phyloP scores from a whole-genome alignment of 1,284 basidiomycete species.

The Ceratobasidium theobromae region DNA sequence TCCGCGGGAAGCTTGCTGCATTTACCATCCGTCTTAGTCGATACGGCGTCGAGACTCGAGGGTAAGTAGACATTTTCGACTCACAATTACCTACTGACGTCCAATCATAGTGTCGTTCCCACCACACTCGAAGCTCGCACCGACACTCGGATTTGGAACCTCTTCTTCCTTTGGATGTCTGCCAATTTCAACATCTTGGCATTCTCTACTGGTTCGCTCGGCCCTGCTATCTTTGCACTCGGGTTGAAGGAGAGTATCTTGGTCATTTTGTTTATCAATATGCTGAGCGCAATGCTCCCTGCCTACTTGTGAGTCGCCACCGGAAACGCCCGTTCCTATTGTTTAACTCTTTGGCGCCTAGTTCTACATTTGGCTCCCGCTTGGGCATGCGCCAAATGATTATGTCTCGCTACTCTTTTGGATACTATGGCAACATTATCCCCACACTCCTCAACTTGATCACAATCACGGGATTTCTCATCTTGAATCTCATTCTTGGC shows the following conservation, averaged over 20 bases:
- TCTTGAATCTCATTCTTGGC: conserved; percentile 48
- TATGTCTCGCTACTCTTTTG: conserved; percentile 45
- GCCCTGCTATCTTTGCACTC: conserved; percentile 41
- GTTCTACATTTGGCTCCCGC: conserved; percentile 44
- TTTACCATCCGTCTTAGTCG: conserved; percentile 25
- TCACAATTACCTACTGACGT: not conserved
- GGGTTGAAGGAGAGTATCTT: conserved; percentile 43
- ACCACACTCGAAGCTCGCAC: conserved; percentile 54
- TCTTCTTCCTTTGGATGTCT: conserved; percentile 62
- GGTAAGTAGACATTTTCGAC: not conserved
- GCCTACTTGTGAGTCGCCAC: conserved; percentile 38
- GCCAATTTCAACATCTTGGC: conserved; percentile 42
- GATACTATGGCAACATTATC: conserved; percentile 39
- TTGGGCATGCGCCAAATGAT: conserved; percentile 47
- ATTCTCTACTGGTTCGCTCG: conserved; percentile 45
- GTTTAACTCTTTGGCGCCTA: conserved; percentile 42
- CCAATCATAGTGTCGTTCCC: conserved; percentile 45
- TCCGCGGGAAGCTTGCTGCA: conserved; percentile 23
- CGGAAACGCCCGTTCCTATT: conserved; percentile 33
- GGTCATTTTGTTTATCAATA: conserved; percentile 46
- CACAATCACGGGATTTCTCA: conserved; percentile 45
- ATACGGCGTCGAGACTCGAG: conserved; percentile 22
- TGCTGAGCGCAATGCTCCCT: conserved; percentile 43
- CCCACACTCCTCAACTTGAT: conserved; percentile 42
- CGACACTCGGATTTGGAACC: conserved; percentile 65